A percentile compares a stretch with the other conserved stretches of the same genome.
These are phyloP conservation scores for Hyaloscypha bicolor DNA, from an alignment of 495 filamentous ascomycete species.

Conservation along the genomic window DNA sequence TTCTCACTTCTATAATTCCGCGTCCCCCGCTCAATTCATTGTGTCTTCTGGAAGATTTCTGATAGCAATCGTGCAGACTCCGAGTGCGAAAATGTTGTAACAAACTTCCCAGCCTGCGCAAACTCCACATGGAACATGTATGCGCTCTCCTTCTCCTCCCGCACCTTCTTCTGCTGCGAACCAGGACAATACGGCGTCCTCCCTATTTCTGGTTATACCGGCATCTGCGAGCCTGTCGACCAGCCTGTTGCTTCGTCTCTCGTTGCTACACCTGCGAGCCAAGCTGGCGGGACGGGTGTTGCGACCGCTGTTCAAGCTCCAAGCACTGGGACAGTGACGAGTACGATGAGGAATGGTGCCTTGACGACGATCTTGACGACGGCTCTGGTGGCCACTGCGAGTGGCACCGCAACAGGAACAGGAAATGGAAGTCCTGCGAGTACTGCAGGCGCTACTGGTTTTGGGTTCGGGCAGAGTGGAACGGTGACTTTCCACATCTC, in stretches of 20 bases:
- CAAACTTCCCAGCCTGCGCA: constrained; percentile 23
- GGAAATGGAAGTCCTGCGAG: too few relatives aligned
- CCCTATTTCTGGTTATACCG: constrained; percentile 10
- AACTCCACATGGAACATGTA: constrained; percentile 26
- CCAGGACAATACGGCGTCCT: constrained; percentile 20
- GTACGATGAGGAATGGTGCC: constrained; percentile 2
- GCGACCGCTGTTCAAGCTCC: background rate
- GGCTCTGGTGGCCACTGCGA: background rate
- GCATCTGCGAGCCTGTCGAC: constrained; percentile 15
- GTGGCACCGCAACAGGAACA: too few relatives aligned
- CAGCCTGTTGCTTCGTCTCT: constrained; percentile 9
- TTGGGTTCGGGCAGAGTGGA: too few relatives aligned
- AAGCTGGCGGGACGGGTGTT: background rate
- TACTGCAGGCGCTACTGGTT: too few relatives aligned
- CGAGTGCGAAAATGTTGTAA: constrained; percentile 16
- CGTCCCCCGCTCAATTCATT: background rate
- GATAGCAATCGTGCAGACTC: background rate
- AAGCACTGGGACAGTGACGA: constrained; percentile 4
- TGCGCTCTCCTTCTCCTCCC: background rate
- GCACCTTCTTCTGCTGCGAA: constrained; percentile 21
- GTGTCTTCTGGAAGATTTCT: too few relatives aligned
- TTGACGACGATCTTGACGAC: constrained; percentile 14
- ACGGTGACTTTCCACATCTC: too few relatives aligned
- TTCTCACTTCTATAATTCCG: background rate
- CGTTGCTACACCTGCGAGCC: constrained; percentile 14